A percentile compares a stretch with the other conserved stretches of the same genome.
phyloP scores from a whole-genome alignment of 2,329 filamentous ascomycete species.

The Penicillium sp. region DNA sequence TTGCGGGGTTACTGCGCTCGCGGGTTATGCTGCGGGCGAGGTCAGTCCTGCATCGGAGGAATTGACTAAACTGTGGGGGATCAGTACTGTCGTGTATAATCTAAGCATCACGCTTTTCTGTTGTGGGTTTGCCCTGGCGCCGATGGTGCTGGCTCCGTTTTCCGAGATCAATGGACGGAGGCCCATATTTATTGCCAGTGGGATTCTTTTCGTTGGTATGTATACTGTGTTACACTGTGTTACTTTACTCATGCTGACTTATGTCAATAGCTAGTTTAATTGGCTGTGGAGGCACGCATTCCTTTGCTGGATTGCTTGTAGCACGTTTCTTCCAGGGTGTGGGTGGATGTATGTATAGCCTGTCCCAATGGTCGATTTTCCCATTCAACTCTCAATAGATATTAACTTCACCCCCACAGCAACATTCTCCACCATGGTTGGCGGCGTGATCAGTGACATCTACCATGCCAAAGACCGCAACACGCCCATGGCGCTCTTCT shows the following conservation, averaged over 20 bases:
- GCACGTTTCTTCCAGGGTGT: constrained; percentile 74
- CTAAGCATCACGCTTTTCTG: constrained; percentile 81
- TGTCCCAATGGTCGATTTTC: background rate
- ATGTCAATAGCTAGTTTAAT: constrained; percentile 58
- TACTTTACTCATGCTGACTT: constrained; percentile 7
- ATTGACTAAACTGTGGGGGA: constrained; percentile 65
- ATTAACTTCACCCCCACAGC: constrained; percentile 22
- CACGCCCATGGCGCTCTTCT: constrained; percentile 86
- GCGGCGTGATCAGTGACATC: constrained; percentile 86
- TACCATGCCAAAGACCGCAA: constrained; percentile 78
- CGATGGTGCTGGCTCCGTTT: constrained; percentile 85
- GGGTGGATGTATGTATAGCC: constrained; percentile 62
- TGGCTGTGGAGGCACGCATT: constrained; percentile 69
- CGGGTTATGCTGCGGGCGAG: constrained; percentile 77
- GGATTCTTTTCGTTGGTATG: constrained; percentile 64
- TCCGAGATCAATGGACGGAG: constrained; percentile 85
- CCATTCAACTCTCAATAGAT: no score
- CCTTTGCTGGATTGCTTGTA: constrained; percentile 71
- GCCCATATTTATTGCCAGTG: constrained; percentile 75
- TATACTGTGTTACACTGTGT: background rate
- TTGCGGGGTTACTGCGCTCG: constrained; percentile 72
- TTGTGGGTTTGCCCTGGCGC: constrained; percentile 74
- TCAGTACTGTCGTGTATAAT: constrained; percentile 66
- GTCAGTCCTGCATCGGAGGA: constrained; percentile 69
- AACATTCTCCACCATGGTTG: constrained; percentile 83